Evolutionary conservation across 106 monocot species (phyloP), one percentile per base, ranked within the genome.

Genomic region (Acorus calamus): DNA sequence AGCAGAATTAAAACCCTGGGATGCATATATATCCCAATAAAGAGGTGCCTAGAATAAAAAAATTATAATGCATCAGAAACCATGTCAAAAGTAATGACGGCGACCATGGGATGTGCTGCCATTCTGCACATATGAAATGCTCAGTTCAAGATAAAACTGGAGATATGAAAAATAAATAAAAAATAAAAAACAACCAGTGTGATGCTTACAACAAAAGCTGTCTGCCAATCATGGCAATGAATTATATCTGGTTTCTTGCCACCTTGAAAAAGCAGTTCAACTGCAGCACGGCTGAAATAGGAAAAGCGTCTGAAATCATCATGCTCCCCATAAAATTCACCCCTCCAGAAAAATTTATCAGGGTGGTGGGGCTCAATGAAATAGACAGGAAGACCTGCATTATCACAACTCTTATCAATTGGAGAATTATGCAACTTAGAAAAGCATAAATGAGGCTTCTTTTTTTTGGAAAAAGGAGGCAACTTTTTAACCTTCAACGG

Each of bases 211-310:
- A 94, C 72, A 76, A 89, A 94, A 65, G 86, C 83, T 67, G 94
- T 94, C 59, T 86, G 94, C 94, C 94, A 94, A 57, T 94, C 94
- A 80, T 94, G 94, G 59, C 94, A 89, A 64, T 94, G 94, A 58
- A 94, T 94, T 44, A 94, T 89, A 70, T 94, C 86, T n/a, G 89
- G 81, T 75, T 70, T 89, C 77, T 94, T 94, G 73, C 77, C 86
- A 64, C 81, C 59, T 67, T 81, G 83, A 60, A 71, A 59, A 53
- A 94, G 69, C 49, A 94, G 78, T 57, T 94, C 94, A 65, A 94
- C 83, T 53, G 89, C 89, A 43, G 89, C 86, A 70, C 86, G 86
- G 58, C 94, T 89, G 45, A 89, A 89, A 71, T 71, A 94, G 13
- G 89, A 86, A 65, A 89, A 94, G 48, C 94, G 86, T 74, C 77